phyloP scores from a whole-genome alignment of 2,329 filamentous ascomycete species.

The Calonectria pteridis region DNA sequence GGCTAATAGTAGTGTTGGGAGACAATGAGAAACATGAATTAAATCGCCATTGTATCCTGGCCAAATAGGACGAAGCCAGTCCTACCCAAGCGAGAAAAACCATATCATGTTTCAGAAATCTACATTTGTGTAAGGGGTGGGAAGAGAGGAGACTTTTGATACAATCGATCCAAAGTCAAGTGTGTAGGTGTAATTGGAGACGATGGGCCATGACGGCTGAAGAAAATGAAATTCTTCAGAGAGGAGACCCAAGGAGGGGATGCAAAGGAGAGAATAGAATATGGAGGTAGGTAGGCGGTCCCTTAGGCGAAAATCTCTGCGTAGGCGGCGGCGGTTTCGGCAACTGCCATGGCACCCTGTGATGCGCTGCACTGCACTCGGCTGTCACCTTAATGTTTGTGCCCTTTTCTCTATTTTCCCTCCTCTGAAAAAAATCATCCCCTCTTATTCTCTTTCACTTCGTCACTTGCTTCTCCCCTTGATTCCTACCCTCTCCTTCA shows the following conservation, averaged over 20 bases:
- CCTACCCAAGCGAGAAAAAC: background rate
- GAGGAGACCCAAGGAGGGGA: background rate
- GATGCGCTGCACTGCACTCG: slow-evolving; percentile 17
- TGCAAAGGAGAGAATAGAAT: background rate
- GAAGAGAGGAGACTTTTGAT: background rate
- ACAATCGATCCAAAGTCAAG: background rate
- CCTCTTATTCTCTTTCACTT: slow-evolving; percentile 4
- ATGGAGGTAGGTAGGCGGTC: background rate
- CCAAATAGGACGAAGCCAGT: background rate
- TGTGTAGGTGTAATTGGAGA: background rate
- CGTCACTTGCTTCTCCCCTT: background rate
- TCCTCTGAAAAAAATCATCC: background rate
- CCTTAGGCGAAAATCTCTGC: background rate
- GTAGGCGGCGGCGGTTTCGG: background rate
- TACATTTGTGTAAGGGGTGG: background rate
- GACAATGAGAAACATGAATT: background rate
- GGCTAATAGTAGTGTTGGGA: background rate
- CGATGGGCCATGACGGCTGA: background rate
- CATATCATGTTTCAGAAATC: background rate
- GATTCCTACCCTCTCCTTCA: slow-evolving; percentile 8
- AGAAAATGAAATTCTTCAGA: background rate
- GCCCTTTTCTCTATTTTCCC: background rate
- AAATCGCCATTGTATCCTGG: background rate
- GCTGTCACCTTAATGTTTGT: slow-evolving; percentile 15
- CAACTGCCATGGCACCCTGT: slow-evolving; percentile 15